Percentiles rank a stretch among this genome's conserved stretches.
Conservation (phyloP, 345 rosid genomes). For the Clarkia xantiana region DNA sequence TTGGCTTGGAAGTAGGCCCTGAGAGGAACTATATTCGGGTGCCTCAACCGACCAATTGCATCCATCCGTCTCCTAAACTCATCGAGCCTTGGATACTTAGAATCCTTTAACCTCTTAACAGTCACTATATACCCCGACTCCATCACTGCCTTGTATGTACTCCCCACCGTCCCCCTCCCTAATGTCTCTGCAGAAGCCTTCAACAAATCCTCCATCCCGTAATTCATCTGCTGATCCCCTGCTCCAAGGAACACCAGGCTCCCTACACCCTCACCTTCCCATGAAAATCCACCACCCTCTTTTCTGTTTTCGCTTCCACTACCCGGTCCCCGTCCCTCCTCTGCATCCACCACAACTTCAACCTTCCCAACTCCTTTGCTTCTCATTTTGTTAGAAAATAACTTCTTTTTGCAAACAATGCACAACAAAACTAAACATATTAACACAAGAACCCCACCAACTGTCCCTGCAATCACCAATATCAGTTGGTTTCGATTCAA, state of each 20-base stretch:
- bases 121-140: slow-evolving; percentile 89
- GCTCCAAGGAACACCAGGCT: slow-evolving; percentile 71
- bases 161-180: slow-evolving; percentile 83
- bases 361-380: slow-evolving; percentile 4
- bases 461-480: slow-evolving; percentile 38
- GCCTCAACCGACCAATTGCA: slow-evolving; percentile 56
- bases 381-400: slow-evolving; percentile 15
- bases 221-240: slow-evolving; percentile 63
- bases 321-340: background rate
- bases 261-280: slow-evolving; percentile 77
- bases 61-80: slow-evolving; percentile 73
- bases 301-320: slow-evolving; percentile 23
- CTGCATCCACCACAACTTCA: slow-evolving; percentile 3
- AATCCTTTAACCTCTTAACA: slow-evolving; percentile 75
- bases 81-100: slow-evolving; percentile 56
- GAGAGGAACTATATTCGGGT: slow-evolving; percentile 76
- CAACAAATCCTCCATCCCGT: slow-evolving; percentile 58
- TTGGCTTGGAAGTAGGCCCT: slow-evolving; percentile 89
- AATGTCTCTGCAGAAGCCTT: slow-evolving; percentile 87
- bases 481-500: slow-evolving; percentile 19
- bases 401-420: slow-evolving; percentile 16
- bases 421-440: slow-evolving; percentile 11
- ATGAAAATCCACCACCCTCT: slow-evolving; percentile 49
- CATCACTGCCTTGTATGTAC: slow-evolving; percentile 89
- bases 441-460: slow-evolving; percentile 32